Evolutionary conservation across 2,329 filamentous ascomycete genomes (phyloP).

Genomic region (Monilinia polystroma): DNA sequence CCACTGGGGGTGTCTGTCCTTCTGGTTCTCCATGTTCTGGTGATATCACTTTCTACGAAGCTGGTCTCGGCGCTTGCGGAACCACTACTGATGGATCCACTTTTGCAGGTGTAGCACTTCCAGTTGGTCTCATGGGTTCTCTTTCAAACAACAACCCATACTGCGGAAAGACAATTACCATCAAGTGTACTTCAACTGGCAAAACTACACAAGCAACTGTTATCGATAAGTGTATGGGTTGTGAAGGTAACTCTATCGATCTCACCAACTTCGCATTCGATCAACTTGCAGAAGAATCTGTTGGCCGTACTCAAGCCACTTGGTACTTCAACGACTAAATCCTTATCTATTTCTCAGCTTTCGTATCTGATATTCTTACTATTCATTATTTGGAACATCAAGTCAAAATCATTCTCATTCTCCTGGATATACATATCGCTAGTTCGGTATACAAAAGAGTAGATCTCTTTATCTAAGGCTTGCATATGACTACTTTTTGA

Average conservation of each 20-base stretch:
- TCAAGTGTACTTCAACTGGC: conserved; percentile 63
- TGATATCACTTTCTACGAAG: conserved; percentile 72
- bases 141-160: conserved; percentile 66
- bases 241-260: conserved; percentile 56
- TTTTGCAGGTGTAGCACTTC: conserved; percentile 68
- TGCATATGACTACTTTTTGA: conserved; percentile 20
- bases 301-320: conserved; percentile 45
- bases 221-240: conserved; percentile 76
- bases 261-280: conserved; percentile 44
- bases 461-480: conserved; percentile 14
- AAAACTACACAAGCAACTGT: conserved; percentile 58
- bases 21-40: conserved; percentile 49
- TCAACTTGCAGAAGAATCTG: conserved; percentile 48
- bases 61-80: conserved; percentile 70
- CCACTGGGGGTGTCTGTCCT: conserved; percentile 36
- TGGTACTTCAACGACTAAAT: conserved; percentile 48
- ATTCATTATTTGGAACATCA: conserved; percentile 10
- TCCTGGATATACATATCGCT: conserved; percentile 14
- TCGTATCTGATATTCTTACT: conserved; percentile 1
- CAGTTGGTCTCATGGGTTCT: conserved; percentile 60
- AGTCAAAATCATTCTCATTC: conserved; percentile 11
- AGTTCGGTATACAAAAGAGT: conserved; percentile 11
- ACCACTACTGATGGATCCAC: conserved; percentile 54
- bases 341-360: neutral
- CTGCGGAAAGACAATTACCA: conserved; percentile 68